phyloP scores from a whole-genome alignment of 371 early-diverging fungal genomes.

The Mucor racemosus region DNA sequence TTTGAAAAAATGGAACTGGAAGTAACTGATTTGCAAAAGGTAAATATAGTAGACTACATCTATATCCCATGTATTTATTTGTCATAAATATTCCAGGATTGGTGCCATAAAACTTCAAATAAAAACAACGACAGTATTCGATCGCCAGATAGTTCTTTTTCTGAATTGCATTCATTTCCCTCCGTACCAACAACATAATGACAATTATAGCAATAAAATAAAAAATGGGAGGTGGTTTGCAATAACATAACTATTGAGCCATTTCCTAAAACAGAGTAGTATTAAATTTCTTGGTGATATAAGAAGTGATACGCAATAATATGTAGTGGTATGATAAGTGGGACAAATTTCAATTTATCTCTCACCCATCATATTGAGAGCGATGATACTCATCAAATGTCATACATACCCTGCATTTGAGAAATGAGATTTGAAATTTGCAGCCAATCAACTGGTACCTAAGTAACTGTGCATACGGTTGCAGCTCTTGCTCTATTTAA shows the following conservation, averaged over 20 bases:
- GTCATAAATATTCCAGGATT: slow-evolving; percentile 8
- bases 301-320: too few relatives aligned
- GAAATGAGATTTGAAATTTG: too few relatives aligned
- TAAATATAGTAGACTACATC: slow-evolving; percentile 9
- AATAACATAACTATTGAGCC: neutral
- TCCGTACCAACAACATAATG: slow-evolving; percentile 28
- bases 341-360: too few relatives aligned
- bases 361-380: too few relatives aligned
- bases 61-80: neutral
- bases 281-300: neutral
- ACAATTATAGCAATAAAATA: neutral
- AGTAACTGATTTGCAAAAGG: slow-evolving; percentile 50
- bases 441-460: too few relatives aligned
- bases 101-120: neutral
- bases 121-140: slow-evolving; percentile 22
- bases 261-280: neutral
- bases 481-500: too few relatives aligned
- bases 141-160: slow-evolving; percentile 30
- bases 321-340: too few relatives aligned
- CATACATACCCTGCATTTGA: too few relatives aligned
- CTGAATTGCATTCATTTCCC: slow-evolving; percentile 44
- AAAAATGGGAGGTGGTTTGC: neutral
- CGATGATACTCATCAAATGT: too few relatives aligned
- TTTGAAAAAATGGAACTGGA: slow-evolving; percentile 50
- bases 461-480: too few relatives aligned